Evolutionary conservation across 2,329 filamentous ascomycete genomes (phyloP).

Genomic region (Aspergillus nomiae): DNA sequence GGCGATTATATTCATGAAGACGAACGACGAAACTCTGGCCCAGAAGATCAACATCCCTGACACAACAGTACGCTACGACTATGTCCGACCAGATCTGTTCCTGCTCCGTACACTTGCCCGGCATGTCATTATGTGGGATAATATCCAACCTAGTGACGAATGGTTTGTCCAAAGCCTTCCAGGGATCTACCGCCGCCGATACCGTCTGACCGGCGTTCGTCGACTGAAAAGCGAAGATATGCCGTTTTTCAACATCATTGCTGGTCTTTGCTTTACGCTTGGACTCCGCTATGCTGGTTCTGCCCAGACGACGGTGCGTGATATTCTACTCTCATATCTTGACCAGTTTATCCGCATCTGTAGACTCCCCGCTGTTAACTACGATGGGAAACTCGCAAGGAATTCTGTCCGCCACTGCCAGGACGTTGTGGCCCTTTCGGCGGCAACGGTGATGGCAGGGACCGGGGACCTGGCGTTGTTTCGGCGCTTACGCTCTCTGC

Average conservation of each 20-base stretch:
- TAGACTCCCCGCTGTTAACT: constrained; percentile 63
- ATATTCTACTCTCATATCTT: constrained; percentile 80
- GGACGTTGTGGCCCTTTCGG: constrained; percentile 79
- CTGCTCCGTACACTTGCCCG: constrained; percentile 85
- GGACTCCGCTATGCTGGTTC: constrained; percentile 75
- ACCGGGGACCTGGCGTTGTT: constrained; percentile 87
- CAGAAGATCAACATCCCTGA: constrained; percentile 92
- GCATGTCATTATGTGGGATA: constrained; percentile 90
- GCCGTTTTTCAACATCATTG: constrained; percentile 88
- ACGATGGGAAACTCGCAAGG: constrained; percentile 81
- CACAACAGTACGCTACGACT: constrained; percentile 88
- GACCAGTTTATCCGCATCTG: constrained; percentile 83
- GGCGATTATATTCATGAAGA: constrained; percentile 95
- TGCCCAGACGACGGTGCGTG: constrained; percentile 69
- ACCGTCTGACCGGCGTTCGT: constrained; percentile 61
- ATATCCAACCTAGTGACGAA: constrained; percentile 69
- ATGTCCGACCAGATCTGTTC: constrained; percentile 89
- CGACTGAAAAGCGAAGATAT: constrained; percentile 78
- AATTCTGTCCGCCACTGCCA: constrained; percentile 89
- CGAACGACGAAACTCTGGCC: constrained; percentile 81
- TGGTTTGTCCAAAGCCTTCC: constrained; percentile 82
- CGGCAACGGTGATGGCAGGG: constrained; percentile 90
- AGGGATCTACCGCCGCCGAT: constrained; percentile 63
- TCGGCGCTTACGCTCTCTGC: constrained; percentile 80
- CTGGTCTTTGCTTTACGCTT: constrained; percentile 80